These are phyloP conservation scores for Penicillium chermesinum DNA, from an alignment of 495 filamentous ascomycete genomes.

Conservation along the genomic window DNA sequence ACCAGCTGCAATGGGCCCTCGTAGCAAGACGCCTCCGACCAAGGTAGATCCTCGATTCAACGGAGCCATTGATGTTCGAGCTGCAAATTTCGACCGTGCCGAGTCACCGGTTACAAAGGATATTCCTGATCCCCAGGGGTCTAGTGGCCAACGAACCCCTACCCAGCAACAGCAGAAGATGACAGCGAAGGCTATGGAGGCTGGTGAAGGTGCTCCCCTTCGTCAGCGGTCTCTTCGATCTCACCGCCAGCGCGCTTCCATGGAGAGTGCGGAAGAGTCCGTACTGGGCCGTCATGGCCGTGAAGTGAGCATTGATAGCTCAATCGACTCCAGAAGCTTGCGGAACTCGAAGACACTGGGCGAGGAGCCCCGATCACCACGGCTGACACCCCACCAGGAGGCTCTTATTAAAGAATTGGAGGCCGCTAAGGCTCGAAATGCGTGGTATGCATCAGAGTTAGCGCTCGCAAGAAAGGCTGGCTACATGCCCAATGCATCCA, in stretches of 20 bases:
- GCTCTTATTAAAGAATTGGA: conserved; percentile 77
- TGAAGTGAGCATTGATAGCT: conserved; percentile 41
- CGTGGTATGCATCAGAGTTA: conserved; percentile 95
- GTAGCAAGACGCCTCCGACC: conserved; percentile 57
- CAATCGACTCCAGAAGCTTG: conserved; percentile 35
- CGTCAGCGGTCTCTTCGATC: conserved; percentile 42
- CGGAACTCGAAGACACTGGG: conserved; percentile 36
- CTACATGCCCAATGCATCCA: conserved; percentile 68
- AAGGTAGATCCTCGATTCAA: conserved; percentile 46
- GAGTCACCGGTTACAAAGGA: conserved; percentile 55
- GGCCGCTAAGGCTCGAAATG: conserved; percentile 72
- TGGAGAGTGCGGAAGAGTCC: conserved; percentile 45
- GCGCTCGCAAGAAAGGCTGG: conserved; percentile 84
- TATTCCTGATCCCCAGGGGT: conserved; percentile 39
- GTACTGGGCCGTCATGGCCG: conserved; percentile 40
- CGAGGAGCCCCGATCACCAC: conserved; percentile 44
- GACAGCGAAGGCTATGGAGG: conserved; percentile 45
- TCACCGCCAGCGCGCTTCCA: conserved; percentile 38
- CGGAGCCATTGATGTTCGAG: conserved; percentile 46
- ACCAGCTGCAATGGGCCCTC: conserved; percentile 32
- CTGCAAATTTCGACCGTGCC: conserved; percentile 38
- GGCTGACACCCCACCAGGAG: conserved; percentile 45
- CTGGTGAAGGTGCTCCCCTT: conserved; percentile 44
- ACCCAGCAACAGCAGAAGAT: conserved; percentile 43
- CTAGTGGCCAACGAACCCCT: conserved; percentile 60